Evolutionary conservation across 352 stramenopile genomes (phyloP).

Genomic region (Globisporangium barbulae): DNA sequence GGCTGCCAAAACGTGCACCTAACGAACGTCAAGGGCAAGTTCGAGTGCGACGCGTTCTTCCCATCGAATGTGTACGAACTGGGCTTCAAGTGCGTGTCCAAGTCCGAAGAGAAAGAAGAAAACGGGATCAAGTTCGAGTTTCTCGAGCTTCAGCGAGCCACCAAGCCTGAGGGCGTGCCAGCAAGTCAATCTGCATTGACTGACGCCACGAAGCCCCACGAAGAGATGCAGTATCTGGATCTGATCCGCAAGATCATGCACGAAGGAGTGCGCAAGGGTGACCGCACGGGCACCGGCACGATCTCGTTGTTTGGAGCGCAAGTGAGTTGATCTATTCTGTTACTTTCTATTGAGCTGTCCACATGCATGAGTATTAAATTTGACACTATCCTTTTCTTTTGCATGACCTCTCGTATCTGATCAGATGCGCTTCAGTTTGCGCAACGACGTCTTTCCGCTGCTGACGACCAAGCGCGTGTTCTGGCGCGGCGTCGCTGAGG

Average conservation of each 20-base stretch:
- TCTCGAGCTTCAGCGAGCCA: conserved; percentile 47
- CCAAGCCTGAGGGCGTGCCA: background rate
- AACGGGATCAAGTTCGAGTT: conserved; percentile 82
- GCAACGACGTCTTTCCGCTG: conserved; percentile 94
- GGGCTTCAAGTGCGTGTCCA: conserved; percentile 41
- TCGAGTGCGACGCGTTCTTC: conserved; percentile 94
- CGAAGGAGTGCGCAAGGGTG: conserved; percentile 90
- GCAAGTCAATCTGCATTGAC: conserved; percentile 5
- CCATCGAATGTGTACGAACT: conserved; percentile 62
- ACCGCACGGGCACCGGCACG: conserved; percentile 98
- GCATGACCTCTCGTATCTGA: background rate
- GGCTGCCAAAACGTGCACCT: conserved; percentile 88
- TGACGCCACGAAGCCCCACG: conserved; percentile 28
- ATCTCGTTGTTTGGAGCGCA: conserved; percentile 98
- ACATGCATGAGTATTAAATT: background rate
- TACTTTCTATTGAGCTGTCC: background rate
- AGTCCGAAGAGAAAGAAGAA: conserved; percentile 66
- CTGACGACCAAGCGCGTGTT: conserved; percentile 99
- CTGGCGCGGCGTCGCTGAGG: conserved; percentile 98
- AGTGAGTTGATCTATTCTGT: conserved; percentile 44
- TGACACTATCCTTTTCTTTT: conserved; percentile 3
- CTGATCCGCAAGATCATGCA: conserved; percentile 96
- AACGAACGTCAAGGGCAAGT: conserved; percentile 85
- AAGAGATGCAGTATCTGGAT: conserved; percentile 85
- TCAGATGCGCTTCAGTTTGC: conserved; percentile 93